Evolutionary conservation across 2,329 filamentous ascomycete species (phyloP), one percentile per base, ranked within the genome.

Genomic region (Xylaria sp.): DNA sequence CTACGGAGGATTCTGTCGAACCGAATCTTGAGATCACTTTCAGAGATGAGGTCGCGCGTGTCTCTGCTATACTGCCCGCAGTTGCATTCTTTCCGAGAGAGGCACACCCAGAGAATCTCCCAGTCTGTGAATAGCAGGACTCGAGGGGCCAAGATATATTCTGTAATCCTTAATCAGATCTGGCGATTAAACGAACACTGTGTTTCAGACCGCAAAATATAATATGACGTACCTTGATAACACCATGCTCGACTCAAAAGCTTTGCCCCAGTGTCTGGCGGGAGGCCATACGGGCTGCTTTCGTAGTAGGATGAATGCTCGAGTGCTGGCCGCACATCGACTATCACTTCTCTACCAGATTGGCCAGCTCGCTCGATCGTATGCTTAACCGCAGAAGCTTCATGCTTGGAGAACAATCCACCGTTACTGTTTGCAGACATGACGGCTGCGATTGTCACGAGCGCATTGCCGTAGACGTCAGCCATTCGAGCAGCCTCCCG

Each of bases 61-160:
- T 63, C 31, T 50, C 69, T 61, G 39, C 51, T 68, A 29, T 59
- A 69, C 54, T 65, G 38, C 20, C 68, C 70, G 36, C 70, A 73
- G 20, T 67, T 72, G 20, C 71, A 72, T 1, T 61, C 45, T 7
- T 53, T 44, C 5, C 56, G 61, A 10, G 53, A 53, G n/a, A 57
- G 55, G 20, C 70, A 73, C 13, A 70, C 59, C 68, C 65, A 71
- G 9, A 71, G 67, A 33, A 67, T 68, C 38, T 72, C 70, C 70
- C 66, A 72, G 3, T 63, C 50, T 1, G 71, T 73, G 47, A 73
- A 73, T 11, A 65, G 61, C 13, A 72, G 27, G 2, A 73, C 68
- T 44, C 71, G 65, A 5, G 69, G 69, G 9, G 69, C 61, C 33
- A 71, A 47, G 7, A 73, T 38, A 44, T 73, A 72, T 9, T 70